These are phyloP conservation scores for Daedaleopsis sinensis DNA, from an alignment of 768 basidiomycete genomes.

Conservation along the genomic window DNA sequence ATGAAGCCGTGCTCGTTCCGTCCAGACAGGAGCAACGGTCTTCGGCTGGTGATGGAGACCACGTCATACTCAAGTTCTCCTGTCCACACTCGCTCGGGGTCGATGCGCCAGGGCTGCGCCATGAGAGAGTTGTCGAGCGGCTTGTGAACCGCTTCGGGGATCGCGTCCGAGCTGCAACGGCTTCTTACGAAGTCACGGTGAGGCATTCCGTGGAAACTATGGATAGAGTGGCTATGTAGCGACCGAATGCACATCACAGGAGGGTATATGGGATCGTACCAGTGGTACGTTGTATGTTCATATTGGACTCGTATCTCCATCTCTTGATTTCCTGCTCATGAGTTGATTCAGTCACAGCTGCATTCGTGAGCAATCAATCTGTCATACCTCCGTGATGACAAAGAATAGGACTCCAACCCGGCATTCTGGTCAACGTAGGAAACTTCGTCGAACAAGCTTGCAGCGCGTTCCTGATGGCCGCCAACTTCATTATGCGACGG, in stretches of 20 bases:
- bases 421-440: too few species aligned
- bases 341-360: too few species aligned
- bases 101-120: conserved; percentile 19
- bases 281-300: neutral
- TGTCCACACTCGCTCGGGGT: conserved; percentile 43
- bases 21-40: neutral
- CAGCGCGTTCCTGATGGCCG: too few species aligned
- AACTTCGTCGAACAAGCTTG: too few species aligned
- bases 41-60: conserved; percentile 16
- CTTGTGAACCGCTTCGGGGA: conserved; percentile 39
- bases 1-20: conserved; percentile 42
- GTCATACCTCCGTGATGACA: too few species aligned
- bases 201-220: conserved; percentile 39
- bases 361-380: too few species aligned
- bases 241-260: neutral
- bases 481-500: too few species aligned
- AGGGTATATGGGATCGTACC: too few species aligned
- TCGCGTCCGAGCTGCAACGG: conserved; percentile 32
- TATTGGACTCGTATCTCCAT: too few species aligned
- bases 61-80: conserved; percentile 59
- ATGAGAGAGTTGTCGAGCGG: conserved; percentile 29
- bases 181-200: conserved; percentile 30
- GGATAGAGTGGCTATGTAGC: conserved; percentile 53
- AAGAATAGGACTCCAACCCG: too few species aligned
- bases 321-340: too few species aligned